Evolutionary conservation across 805 yeast species (phyloP).

Genomic region (Yueomyces sp.): DNA sequence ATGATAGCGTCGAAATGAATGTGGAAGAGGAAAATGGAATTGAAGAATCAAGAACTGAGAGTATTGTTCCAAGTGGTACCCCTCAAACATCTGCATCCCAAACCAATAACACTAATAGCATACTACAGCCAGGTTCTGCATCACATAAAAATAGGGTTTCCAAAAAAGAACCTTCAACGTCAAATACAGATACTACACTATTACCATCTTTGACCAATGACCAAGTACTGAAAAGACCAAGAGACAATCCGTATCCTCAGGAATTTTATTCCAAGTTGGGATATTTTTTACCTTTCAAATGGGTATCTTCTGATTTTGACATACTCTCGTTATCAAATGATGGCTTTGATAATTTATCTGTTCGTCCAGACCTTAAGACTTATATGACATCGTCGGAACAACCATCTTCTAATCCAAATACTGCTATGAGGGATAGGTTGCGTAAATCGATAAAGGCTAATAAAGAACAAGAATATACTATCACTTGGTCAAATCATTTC

Average conservation of each 20-base stretch:
- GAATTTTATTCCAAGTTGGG: constrained; percentile 16
- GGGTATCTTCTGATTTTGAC: constrained; percentile 17
- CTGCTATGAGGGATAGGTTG: constrained; percentile 12
- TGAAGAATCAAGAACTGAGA: neutral
- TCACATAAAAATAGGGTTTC: neutral
- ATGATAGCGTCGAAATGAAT: constrained; percentile 3
- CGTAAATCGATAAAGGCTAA: constrained; percentile 9
- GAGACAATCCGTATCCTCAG: constrained; percentile 1
- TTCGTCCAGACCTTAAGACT: neutral
- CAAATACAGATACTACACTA: neutral
- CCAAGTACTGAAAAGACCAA: neutral
- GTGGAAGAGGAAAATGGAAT: constrained; percentile 1
- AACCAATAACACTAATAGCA: neutral
- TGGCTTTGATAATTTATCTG: constrained; percentile 12
- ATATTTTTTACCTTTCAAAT: constrained; percentile 18
- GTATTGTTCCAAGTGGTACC: neutral
- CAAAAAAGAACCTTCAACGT: neutral
- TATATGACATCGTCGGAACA: neutral
- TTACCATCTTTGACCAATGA: neutral
- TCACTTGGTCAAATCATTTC: constrained; percentile 18
- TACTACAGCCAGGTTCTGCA: neutral
- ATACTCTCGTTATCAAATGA: constrained; percentile 16
- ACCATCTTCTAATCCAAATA: constrained; percentile 8
- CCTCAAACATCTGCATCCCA: constrained; percentile 6
- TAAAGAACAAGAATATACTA: constrained; percentile 15